A percentile compares a stretch with the other conserved stretches of the same genome.
phyloP scores from a whole-genome alignment of 1,284 basidiomycete genomes.

The Earliella scabrosa region DNA sequence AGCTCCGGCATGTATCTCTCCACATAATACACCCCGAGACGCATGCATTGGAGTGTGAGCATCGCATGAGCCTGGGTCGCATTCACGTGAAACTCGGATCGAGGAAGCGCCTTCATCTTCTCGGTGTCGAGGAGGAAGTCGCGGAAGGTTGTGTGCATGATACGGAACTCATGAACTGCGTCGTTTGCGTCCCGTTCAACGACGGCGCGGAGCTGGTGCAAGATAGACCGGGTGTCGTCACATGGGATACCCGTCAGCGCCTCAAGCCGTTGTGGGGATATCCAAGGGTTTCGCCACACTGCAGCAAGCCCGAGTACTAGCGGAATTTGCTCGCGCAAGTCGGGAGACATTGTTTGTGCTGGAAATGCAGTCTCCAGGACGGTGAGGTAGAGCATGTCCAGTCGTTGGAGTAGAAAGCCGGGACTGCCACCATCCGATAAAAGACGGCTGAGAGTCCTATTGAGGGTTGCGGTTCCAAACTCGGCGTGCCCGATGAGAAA shows the following conservation, averaged over 20 bases:
- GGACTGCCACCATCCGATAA: not conserved
- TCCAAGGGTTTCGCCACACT: slow-evolving; percentile 1
- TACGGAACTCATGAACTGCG: not conserved
- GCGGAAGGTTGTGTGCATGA: slow-evolving; percentile 11
- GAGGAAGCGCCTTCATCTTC: too few relatives aligned
- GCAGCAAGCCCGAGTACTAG: slow-evolving; percentile 10
- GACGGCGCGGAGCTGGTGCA: slow-evolving; percentile 11
- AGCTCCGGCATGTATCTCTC: too few relatives aligned
- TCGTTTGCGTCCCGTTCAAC: slow-evolving; percentile 3
- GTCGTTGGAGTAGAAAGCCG: not conserved
- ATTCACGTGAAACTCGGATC: too few relatives aligned
- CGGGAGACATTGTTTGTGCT: too few relatives aligned
- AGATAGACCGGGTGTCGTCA: not conserved
- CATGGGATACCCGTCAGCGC: not conserved
- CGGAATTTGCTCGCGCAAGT: not conserved
- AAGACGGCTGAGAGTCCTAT: not conserved
- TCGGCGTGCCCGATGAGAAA: not conserved
- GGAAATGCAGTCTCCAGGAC: slow-evolving; percentile 12
- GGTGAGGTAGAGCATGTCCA: slow-evolving; percentile 13
- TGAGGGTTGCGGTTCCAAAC: too few relatives aligned
- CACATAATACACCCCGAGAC: too few relatives aligned
- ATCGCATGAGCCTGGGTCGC: too few relatives aligned
- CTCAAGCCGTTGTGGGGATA: slow-evolving; percentile 7
- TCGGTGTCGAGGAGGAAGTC: too few relatives aligned
- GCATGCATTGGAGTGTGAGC: too few relatives aligned